A percentile compares a stretch with the other conserved stretches of the same genome.
These are phyloP conservation scores for Apiospora hydei DNA, from an alignment of 2,329 filamentous ascomycete genomes.

Conservation along the genomic window DNA sequence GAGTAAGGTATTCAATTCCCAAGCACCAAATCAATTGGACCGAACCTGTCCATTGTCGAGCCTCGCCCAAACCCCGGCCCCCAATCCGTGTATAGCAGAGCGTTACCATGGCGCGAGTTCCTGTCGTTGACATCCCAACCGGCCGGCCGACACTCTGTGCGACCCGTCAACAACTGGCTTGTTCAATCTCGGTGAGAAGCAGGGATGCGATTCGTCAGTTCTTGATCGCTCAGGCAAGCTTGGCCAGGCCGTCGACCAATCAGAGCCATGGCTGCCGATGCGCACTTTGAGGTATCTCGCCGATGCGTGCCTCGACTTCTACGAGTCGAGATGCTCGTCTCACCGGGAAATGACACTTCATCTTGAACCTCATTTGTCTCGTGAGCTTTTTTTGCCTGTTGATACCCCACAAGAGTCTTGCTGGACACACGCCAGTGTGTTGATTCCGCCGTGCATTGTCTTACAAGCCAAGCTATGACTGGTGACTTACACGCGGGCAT, in stretches of 20 bases:
- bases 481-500: slow-evolving; percentile 29
- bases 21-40: slow-evolving; percentile 10
- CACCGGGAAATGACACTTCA: slow-evolving; percentile 25
- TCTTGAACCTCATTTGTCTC: slow-evolving; percentile 24
- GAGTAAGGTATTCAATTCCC: slow-evolving; percentile 1
- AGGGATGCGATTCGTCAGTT: slow-evolving; percentile 26
- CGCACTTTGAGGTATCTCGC: slow-evolving; percentile 23
- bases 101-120: neutral
- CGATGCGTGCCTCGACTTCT: slow-evolving; percentile 21
- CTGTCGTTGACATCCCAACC: slow-evolving; percentile 10
- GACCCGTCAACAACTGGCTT: slow-evolving; percentile 19
- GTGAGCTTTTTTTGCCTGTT: slow-evolving; percentile 22
- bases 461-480: slow-evolving; percentile 24
- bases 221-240: neutral
- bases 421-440: slow-evolving; percentile 24
- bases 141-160: slow-evolving; percentile 21
- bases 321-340: slow-evolving; percentile 27
- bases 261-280: slow-evolving; percentile 18
- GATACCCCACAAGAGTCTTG: slow-evolving; percentile 23
- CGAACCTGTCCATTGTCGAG: neutral
- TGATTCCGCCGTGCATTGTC: slow-evolving; percentile 25
- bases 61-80: neutral
- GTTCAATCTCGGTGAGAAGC: slow-evolving; percentile 22
- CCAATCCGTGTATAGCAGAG: slow-evolving; percentile 9
- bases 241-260: slow-evolving; percentile 22